These are phyloP conservation scores for Eutrema yunnanense DNA, from an alignment of 345 rosid species.

Conservation along the genomic window DNA sequence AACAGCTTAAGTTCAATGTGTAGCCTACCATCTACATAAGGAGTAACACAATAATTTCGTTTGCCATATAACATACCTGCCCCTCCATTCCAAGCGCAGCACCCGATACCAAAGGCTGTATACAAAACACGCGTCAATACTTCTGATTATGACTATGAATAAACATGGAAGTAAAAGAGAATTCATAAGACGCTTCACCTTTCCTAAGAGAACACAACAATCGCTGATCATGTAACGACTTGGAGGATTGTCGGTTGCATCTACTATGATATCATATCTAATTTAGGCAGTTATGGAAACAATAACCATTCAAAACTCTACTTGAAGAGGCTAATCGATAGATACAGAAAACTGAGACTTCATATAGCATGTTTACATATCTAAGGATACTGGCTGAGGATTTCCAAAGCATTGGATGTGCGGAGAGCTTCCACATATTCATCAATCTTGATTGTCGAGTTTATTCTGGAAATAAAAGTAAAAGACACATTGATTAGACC, in stretches of 20 bases:
- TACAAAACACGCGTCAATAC: neutral
- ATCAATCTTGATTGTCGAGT: constrained; percentile 62
- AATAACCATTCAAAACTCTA: neutral
- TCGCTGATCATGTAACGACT: constrained; percentile 97
- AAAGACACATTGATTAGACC: neutral
- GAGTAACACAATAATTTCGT: neutral
- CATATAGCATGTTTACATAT: neutral
- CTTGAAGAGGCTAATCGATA: neutral
- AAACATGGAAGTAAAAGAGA: neutral
- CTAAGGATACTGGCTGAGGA: constrained; percentile 82
- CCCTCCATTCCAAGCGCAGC: constrained; percentile 97
- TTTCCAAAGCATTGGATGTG: constrained; percentile 85
- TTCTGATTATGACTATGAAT: neutral
- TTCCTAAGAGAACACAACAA: constrained; percentile 88
- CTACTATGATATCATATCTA: constrained; percentile 82
- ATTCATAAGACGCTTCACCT: constrained; percentile 44
- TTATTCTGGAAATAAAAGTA: constrained; percentile 45
- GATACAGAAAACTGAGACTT: neutral
- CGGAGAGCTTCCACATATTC: constrained; percentile 77
- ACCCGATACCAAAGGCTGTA: constrained; percentile 96
- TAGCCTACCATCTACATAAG: neutral
- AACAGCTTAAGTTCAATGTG: neutral
- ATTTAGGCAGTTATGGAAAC: constrained; percentile 36
- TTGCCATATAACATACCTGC: constrained; percentile 46
- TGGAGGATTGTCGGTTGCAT: constrained; percentile 95